A percentile compares a stretch with the other conserved stretches of the same genome.
These are phyloP conservation scores for Knufia petricola DNA, from an alignment of 2,329 filamentous ascomycete species.

Conservation along the genomic window DNA sequence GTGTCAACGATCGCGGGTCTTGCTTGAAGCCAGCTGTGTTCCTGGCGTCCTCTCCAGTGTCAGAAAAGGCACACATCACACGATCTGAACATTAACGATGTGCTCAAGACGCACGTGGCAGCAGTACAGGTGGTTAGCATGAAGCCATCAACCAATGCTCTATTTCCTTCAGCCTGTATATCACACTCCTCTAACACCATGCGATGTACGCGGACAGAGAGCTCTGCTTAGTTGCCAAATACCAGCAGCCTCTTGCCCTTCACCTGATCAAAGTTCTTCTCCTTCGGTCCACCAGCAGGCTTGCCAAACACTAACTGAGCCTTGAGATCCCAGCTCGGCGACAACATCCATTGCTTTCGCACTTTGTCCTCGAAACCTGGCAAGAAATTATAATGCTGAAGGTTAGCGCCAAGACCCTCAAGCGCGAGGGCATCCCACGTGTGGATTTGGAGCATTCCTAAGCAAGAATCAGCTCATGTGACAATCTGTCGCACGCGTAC, in stretches of 20 bases:
- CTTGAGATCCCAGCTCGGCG: slow-evolving; percentile 63
- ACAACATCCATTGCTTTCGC: slow-evolving; percentile 58
- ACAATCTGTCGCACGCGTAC: neutral
- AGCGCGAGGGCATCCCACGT: slow-evolving; percentile 74
- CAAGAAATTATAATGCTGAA: slow-evolving; percentile 74
- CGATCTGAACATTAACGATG: too few relatives aligned
- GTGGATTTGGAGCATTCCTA: slow-evolving; percentile 53
- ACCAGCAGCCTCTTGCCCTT: slow-evolving; percentile 11
- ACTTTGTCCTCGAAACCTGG: slow-evolving; percentile 70
- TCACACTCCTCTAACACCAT: too few relatives aligned
- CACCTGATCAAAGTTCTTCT: slow-evolving; percentile 18
- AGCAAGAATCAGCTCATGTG: neutral
- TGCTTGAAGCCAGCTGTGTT: too few relatives aligned
- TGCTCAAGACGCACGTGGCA: too few relatives aligned
- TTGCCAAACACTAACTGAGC: slow-evolving; percentile 76
- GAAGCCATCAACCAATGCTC: too few relatives aligned
- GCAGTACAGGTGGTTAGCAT: too few relatives aligned
- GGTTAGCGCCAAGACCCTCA: slow-evolving; percentile 76
- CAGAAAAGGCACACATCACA: too few relatives aligned
- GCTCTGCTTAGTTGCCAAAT: neutral
- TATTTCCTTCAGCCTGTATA: too few relatives aligned
- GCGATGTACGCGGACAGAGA: too few relatives aligned
- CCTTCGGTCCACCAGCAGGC: slow-evolving; percentile 10
- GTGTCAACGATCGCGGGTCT: too few relatives aligned
- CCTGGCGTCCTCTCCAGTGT: too few relatives aligned